A percentile compares a stretch with the other conserved stretches of the same genome.
phyloP scores from a whole-genome alignment of 768 basidiomycete genomes.

The Pleurotus sapidus region DNA sequence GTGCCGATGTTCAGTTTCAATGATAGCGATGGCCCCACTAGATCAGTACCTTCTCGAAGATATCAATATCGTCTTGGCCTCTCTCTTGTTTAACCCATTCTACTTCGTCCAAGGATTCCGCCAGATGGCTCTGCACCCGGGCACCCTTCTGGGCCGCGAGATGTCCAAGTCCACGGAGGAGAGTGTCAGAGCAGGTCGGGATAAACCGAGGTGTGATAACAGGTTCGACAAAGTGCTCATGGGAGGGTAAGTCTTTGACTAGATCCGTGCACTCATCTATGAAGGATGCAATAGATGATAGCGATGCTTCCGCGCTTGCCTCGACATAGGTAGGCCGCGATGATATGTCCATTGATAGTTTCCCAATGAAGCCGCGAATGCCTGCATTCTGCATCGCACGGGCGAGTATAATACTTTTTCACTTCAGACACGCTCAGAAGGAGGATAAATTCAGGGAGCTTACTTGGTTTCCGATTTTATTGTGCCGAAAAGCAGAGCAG shows the following conservation, averaged over 20 bases:
- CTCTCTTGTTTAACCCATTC: conserved; percentile 64
- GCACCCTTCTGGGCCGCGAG: conserved; percentile 45
- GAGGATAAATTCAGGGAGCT: conserved; percentile 15
- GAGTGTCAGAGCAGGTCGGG: conserved; percentile 77
- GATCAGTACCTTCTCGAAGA: conserved; percentile 61
- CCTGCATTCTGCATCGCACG: conserved; percentile 69
- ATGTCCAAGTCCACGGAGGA: conserved; percentile 60
- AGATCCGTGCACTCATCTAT: conserved; percentile 45
- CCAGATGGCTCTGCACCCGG: conserved; percentile 78
- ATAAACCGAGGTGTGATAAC: conserved; percentile 90
- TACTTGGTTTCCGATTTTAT: conserved; percentile 83
- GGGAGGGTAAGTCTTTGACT: conserved; percentile 34
- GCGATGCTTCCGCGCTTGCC: conserved; percentile 44
- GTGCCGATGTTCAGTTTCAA: conserved; percentile 2
- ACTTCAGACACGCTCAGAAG: not conserved
- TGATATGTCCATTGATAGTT: conserved; percentile 87
- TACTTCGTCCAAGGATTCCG: conserved; percentile 76
- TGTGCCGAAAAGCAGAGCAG: conserved; percentile 80
- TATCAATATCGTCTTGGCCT: conserved; percentile 65
- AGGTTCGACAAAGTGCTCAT: conserved; percentile 64
- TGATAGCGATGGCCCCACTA: not conserved
- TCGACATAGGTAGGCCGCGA: conserved; percentile 72
- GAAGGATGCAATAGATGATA: conserved; percentile 54
- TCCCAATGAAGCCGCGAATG: conserved; percentile 81
- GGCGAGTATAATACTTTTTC: conserved; percentile 70